Base-by-base conservation (phyloP, 805 yeast species). In the Candida hungchunana region DNA sequence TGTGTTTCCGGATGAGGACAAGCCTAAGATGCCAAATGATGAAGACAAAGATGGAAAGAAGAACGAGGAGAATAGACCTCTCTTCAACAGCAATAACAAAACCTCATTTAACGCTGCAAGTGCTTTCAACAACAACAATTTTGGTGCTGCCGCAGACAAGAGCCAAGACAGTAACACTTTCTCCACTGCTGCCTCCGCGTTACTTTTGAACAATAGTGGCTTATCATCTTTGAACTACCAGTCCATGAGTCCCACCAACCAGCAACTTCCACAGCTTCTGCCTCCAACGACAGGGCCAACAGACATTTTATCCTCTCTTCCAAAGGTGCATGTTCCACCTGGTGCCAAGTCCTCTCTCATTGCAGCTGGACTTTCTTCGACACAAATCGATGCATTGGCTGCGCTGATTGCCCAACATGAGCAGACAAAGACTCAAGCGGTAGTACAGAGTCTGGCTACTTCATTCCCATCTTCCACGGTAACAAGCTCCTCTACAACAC, bases 1-100 rank as follows among this genome's bases (percentile, higher is more conserved):
- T 47, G 73, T 83, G 3, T 83, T 83, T 53, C 87, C 90, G 1
- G 93, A 83, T 53, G 93, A 84, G 51, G 90, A 82, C 23, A 82
- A 82, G 53, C 80, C 81, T 1, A 40, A 47, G 31, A 31, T 41
- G 16, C 35, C 38, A 13, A 43, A 49, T n/a, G 36, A 39, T 21
- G 42, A 42, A 7, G 40, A 39, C 14, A 40, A 44, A 20, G 31
- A 38, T 36, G 40, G 42, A 24, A 26, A 36, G 13, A 31, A 37
- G 9, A 11, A 13, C 14, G 6, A 11, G 12, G 24, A 5, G 14
- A 16, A 19, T 24, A 29, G n/a, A 20, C 19, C 17, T 7, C n/a
- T 7, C 16, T 20, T 21, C 34, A 23, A 29, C 33, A 18, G 11
- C 22, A 19, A 32, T 18, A 12, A 17, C 26, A 29, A 19, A 22